These are phyloP conservation scores for Linum tenue DNA, from an alignment of 345 rosid genomes.

Conservation along the genomic window DNA sequence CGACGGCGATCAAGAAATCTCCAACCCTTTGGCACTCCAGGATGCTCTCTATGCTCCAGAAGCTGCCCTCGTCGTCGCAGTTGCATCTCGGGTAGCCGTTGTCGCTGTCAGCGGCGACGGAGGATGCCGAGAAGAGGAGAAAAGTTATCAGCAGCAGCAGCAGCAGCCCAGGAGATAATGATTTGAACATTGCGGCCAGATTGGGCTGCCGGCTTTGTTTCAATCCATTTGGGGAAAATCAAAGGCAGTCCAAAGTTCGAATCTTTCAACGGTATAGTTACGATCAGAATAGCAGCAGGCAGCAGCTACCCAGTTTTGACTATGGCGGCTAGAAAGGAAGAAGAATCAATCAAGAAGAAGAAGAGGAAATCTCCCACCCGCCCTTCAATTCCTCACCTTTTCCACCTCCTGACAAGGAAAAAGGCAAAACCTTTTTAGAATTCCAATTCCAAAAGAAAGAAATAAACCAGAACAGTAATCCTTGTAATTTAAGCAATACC, in stretches of 20 bases:
- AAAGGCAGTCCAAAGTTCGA: background rate
- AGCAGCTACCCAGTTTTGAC: conserved; percentile 2
- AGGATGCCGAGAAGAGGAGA: conserved; percentile 22
- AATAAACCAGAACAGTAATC: background rate
- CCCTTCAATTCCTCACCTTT: background rate
- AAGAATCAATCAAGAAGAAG: background rate
- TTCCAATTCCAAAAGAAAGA: background rate
- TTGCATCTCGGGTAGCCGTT: conserved; percentile 54
- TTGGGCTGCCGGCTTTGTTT: conserved; percentile 24
- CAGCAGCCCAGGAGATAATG: conserved; percentile 39
- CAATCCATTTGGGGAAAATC: conserved; percentile 28
- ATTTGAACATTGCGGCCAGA: conserved; percentile 50
- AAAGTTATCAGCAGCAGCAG: conserved; percentile 38
- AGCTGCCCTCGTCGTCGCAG: conserved; percentile 79
- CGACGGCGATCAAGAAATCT: conserved; percentile 91
- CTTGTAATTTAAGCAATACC: background rate
- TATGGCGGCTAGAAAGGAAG: too few relatives aligned
- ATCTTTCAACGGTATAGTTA: background rate
- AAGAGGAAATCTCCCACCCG: background rate
- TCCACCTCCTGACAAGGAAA: background rate
- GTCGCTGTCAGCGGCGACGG: conserved; percentile 26
- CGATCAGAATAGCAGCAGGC: background rate
- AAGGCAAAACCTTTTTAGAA: background rate
- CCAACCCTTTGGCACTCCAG: conserved; percentile 70
- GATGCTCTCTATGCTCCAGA: conserved; percentile 74